Evolutionary conservation across 2,329 filamentous ascomycete genomes (phyloP).

Genomic region (Orbilia ellipsospora): DNA sequence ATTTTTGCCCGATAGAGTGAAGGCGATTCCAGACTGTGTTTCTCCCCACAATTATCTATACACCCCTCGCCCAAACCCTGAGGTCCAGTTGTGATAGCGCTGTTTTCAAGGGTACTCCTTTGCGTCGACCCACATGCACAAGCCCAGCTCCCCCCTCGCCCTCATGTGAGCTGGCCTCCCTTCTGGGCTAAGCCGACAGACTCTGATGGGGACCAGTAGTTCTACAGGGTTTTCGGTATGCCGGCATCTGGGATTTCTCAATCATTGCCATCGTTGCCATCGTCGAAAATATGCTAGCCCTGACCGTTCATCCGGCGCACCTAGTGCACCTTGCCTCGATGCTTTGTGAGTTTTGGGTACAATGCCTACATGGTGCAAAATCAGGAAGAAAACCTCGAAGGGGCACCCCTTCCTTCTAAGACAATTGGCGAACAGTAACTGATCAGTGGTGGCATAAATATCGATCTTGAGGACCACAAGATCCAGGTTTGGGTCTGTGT

Average conservation of each 20-base stretch:
- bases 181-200: slow-evolving; percentile 19
- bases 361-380: slow-evolving; percentile 37
- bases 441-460: slow-evolving; percentile 47
- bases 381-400: slow-evolving; percentile 13
- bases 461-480: slow-evolving; percentile 55
- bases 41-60: neutral
- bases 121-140: slow-evolving; percentile 21
- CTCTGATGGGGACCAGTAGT: slow-evolving; percentile 3
- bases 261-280: neutral
- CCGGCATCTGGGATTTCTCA: slow-evolving; percentile 31
- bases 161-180: slow-evolving; percentile 16
- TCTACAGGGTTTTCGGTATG: slow-evolving; percentile 10
- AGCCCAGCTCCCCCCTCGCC: slow-evolving; percentile 2
- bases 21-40: slow-evolving; percentile 38
- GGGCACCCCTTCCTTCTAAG: slow-evolving; percentile 13
- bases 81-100: slow-evolving; percentile 31
- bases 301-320: slow-evolving; percentile 26
- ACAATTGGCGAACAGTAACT: slow-evolving; percentile 25
- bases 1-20: slow-evolving; percentile 27
- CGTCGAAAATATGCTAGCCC: slow-evolving; percentile 17
- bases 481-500: slow-evolving; percentile 51
- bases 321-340: slow-evolving; percentile 49
- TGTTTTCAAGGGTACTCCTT: slow-evolving; percentile 17
- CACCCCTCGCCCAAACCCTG: neutral
- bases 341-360: slow-evolving; percentile 32